Evolutionary conservation across 2,329 filamentous ascomycete genomes (phyloP), one percentile per base, ranked within the genome.

Genomic region (Aspergillus fumigatus): DNA sequence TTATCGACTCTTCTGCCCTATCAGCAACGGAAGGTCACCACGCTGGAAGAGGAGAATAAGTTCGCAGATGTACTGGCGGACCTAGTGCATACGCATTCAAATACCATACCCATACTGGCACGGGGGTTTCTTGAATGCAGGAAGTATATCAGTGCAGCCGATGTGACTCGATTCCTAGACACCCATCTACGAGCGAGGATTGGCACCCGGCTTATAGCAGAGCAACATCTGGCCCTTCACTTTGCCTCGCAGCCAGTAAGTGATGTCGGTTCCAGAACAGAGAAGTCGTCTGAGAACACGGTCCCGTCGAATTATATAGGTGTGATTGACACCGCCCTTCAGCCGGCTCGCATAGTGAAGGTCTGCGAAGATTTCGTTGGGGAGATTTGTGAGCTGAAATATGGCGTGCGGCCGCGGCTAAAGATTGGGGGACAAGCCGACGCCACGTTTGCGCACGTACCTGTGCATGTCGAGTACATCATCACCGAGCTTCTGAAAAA

Each of bases 401-500:
- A 99, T 69, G 94, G 94, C 52, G 86, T 95, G 1, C 85, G 94
- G 0, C 94, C 94, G 0, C 83, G 82, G 2, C 82, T 96, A 67
- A 77, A 87, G 49, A 88, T 99, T 66, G 89, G 92, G 63, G 94
- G 94, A 62, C 88, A 95, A 70, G 87, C 89, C 0, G 87, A 89
- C 52, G 91, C 92, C n/a, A 88, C 86, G 0, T 96, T 99, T 69
- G 92, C 93, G 21, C 94, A 95, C 68, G 88, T 99, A 8, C 94
- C 94, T 14, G 94, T 96, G 72, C 94, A 99, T 73, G 83, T 99
- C 25, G 93, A 97, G 75, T 99, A 99, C 73, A 97, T 99, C 62
- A 84, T 97, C 62, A 99, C 93, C 0, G 94, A 99, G 74, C 82
- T 99, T 1, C 82, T 99, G 57, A 99, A 99, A 75, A 99, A 99